Base-by-base conservation (phyloP, 768 basidiomycete genomes). In the Boletus vermiculosoides region DNA sequence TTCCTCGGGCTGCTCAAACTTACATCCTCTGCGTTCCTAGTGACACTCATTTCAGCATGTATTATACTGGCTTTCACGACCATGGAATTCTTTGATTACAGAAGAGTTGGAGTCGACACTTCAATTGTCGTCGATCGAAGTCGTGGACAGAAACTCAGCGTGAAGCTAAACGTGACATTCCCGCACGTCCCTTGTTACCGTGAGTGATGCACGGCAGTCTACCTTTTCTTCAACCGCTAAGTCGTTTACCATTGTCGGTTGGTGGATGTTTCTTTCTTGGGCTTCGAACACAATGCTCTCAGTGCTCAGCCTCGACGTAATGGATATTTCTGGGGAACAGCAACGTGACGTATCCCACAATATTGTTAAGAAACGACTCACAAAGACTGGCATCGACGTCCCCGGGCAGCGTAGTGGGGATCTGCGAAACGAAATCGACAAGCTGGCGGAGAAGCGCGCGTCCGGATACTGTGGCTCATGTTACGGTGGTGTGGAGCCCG, bases 241-340 rank as follows among this genome's bases (percentile, higher is more conserved):
- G 20, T 23, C 33, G 5, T 22, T 20, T 50, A 6, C 13, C 16
- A 36, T 50, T 22, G 48, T 45, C 13, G 20, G 23, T 31, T 3
- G 20, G 31, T 46, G 13, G 13, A 48, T 40, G 20, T 48, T 56
- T 52, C 28, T 42, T 53, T 52, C 18, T 33, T 30, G 42, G 33
- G 4, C 30, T 44, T 56, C 1, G 50, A 36, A 40, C 34, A n/a
- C 25, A 31, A 54, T 52, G 59, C 12, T 31, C 11, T 30, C 66
- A 99, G 96, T 99, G 46, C 82, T 99, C 52, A 95, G 92, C 70
- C 76, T 98, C 52, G 97, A 99, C 73, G 86, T 98, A 51, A 95
- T 98, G 92, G 97, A 99, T 68, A 97, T 99, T 57, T 92, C 90
- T 56, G 97, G 97, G 28, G 97, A 98, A 78, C 85, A 89, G 30